These are phyloP conservation scores for Aspergillus sp. DNA, from an alignment of 2,329 filamentous ascomycete genomes.

Conservation along the genomic window DNA sequence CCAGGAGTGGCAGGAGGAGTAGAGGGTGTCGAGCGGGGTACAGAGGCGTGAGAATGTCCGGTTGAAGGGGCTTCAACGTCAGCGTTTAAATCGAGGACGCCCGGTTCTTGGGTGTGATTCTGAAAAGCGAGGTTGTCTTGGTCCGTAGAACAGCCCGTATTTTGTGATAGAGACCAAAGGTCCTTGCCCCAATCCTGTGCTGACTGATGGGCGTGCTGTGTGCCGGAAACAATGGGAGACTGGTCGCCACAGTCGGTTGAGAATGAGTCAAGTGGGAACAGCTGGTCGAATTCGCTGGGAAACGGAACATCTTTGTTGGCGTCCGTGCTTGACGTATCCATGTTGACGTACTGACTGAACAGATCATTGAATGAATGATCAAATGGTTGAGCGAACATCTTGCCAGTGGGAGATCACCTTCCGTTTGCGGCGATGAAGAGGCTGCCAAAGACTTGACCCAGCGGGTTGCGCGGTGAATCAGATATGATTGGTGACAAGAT, in stretches of 20 bases:
- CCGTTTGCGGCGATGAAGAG: conserved; percentile 38
- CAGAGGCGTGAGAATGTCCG: conserved; percentile 11
- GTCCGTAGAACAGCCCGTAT: conserved; percentile 39
- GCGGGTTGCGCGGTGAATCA: conserved; percentile 12
- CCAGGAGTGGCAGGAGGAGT: conserved; percentile 39
- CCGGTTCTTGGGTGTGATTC: conserved; percentile 40
- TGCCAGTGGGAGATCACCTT: conserved; percentile 48
- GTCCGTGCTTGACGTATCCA: conserved; percentile 54
- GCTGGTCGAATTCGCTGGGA: conserved; percentile 51
- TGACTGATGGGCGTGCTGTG: conserved; percentile 41
- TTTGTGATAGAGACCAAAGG: conserved; percentile 52
- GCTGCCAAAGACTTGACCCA: conserved; percentile 22
- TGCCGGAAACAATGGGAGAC: conserved; percentile 50
- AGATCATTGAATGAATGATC: conserved; percentile 60
- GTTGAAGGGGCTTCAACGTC: conserved; percentile 35
- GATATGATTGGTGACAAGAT: conserved; percentile 32
- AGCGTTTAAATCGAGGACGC: conserved; percentile 31
- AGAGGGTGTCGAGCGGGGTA: conserved; percentile 31
- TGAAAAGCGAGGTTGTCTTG: conserved; percentile 35
- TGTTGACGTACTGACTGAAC: conserved; percentile 64
- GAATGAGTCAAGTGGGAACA: conserved; percentile 52
- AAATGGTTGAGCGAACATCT: conserved; percentile 49
- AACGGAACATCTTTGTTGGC: conserved; percentile 50
- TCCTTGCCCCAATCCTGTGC: conserved; percentile 57
- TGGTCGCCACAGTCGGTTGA: conserved; percentile 54